Evolutionary conservation across 2,329 filamentous ascomycete genomes (phyloP), one percentile per base, ranked within the genome.

Genomic region (Sporothrix dimorphospora): DNA sequence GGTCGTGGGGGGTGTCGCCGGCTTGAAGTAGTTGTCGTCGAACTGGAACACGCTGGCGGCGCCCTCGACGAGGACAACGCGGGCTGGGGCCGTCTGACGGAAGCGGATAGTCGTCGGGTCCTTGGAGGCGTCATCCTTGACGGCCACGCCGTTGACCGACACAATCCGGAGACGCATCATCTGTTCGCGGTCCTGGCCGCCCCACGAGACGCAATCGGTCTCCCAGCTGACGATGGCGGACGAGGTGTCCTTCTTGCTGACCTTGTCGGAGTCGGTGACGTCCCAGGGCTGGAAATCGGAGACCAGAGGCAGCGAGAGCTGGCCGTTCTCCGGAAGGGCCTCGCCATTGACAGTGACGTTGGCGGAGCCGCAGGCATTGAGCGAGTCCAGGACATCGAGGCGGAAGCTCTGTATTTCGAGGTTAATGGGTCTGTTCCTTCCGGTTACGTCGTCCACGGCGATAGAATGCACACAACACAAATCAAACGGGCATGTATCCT

Each of bases 331-430:
- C 19, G 78, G 74, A 5, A 87, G 79, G 5, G 77, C 51, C 72
- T 84, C 81, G 72, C 82, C 83, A 76, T 86, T 83, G 72, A 88
- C 76, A 21, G 81, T 83, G 72, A 87, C 79, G 74, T 84, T 85
- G 74, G 81, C 82, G 76, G 79, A 80, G 2, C 82, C 85, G 75
- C 86, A 88, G 34, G 82, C 79, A n/a, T 81, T 77, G 11, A 79
- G 78, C 11, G 85, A 83, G 72, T 84, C 82, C 42, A 82, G 77
- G 49, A 87, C 78, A 73, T 85, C 81, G 63, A 88, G 76, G 61
- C 80, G 80, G 66, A 87, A 79, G 55, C 79, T 78, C 80, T 82
- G 67, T 4, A 66, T 19, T 24, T 8, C 12, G 38, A 59, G 7
- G 21, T 55, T 30, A 55, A 27, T 55, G 51, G 49, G 5, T 5